These are phyloP conservation scores for Ogataea pignaliae DNA, from an alignment of 805 yeast genomes.

Conservation along the genomic window DNA sequence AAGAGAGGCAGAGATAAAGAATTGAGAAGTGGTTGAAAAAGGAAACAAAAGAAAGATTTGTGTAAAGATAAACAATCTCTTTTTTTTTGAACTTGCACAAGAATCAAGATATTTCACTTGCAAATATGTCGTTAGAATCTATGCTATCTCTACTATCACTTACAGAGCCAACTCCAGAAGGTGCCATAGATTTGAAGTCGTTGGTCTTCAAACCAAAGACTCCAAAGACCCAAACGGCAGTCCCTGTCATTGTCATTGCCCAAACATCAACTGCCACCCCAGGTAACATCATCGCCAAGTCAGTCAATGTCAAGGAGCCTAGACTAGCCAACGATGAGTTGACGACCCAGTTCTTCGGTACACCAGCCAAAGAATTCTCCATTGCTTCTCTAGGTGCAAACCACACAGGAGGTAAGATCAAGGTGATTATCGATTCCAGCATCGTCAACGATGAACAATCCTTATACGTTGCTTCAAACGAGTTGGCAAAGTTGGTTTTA, in stretches of 20 bases:
- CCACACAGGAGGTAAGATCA: slow-evolving; percentile 52
- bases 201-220: slow-evolving; percentile 90
- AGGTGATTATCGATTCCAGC: slow-evolving; percentile 52
- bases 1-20: no score
- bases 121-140: slow-evolving; percentile 60
- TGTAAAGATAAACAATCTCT: no score
- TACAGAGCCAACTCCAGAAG: slow-evolving; percentile 47
- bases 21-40: no score
- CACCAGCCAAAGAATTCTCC: slow-evolving; percentile 57
- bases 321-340: slow-evolving; percentile 83
- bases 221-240: slow-evolving; percentile 71
- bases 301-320: slow-evolving; percentile 75
- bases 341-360: slow-evolving; percentile 56
- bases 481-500: slow-evolving; percentile 46
- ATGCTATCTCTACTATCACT: slow-evolving; percentile 63
- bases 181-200: slow-evolving; percentile 59
- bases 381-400: slow-evolving; percentile 45
- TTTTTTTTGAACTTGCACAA: no score
- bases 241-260: slow-evolving; percentile 80
- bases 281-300: slow-evolving; percentile 55
- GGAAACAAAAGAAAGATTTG: no score
- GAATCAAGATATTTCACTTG: no score
- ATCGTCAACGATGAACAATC: slow-evolving; percentile 38
- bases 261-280: slow-evolving; percentile 68
- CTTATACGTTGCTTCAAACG: slow-evolving; percentile 43